These are phyloP conservation scores for Schizothecium vesticola DNA, from an alignment of 495 filamentous ascomycete genomes.

Conservation along the genomic window DNA sequence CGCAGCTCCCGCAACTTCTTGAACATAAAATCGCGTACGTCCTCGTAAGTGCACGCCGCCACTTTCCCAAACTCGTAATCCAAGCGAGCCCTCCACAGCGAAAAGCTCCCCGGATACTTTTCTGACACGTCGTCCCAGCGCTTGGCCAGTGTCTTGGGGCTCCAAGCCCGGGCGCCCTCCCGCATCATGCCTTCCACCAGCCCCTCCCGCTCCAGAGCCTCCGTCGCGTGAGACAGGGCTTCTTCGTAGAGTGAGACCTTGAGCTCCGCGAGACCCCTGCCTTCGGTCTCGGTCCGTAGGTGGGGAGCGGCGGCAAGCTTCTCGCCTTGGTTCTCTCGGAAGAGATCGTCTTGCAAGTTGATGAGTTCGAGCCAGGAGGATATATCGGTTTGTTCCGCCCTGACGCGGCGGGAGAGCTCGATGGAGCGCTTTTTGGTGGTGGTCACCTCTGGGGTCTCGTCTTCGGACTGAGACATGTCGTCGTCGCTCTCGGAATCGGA, in stretches of 20 bases:
- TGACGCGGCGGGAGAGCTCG: constrained; percentile 54
- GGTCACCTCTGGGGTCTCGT: constrained; percentile 33
- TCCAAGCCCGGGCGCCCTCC: constrained; percentile 70
- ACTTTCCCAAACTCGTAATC: constrained; percentile 70
- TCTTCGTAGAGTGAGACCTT: constrained; percentile 78
- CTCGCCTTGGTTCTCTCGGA: constrained; percentile 38
- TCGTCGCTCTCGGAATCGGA: constrained; percentile 49
- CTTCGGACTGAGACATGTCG: constrained; percentile 9
- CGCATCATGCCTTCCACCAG: constrained; percentile 64
- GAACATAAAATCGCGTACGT: constrained; percentile 50
- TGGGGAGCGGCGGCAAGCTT: constrained; percentile 39
- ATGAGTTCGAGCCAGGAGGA: constrained; percentile 72
- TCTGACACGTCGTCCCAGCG: constrained; percentile 61
- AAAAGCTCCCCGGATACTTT: constrained; percentile 52
- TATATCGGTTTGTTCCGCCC: constrained; percentile 59
- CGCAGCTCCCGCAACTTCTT: constrained; percentile 51
- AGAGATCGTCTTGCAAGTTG: constrained; percentile 62
- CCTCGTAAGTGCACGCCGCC: constrained; percentile 61
- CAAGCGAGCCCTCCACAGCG: constrained; percentile 69
- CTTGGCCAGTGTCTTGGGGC: constrained; percentile 50
- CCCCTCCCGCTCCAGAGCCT: constrained; percentile 41
- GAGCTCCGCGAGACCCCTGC: constrained; percentile 64
- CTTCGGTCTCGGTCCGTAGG: constrained; percentile 44
- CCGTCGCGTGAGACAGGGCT: constrained; percentile 54
- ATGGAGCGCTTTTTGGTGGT: constrained; percentile 46